Conservation (phyloP, 1,284 basidiomycete genomes). For the Phaffia rhodozyma region DNA sequence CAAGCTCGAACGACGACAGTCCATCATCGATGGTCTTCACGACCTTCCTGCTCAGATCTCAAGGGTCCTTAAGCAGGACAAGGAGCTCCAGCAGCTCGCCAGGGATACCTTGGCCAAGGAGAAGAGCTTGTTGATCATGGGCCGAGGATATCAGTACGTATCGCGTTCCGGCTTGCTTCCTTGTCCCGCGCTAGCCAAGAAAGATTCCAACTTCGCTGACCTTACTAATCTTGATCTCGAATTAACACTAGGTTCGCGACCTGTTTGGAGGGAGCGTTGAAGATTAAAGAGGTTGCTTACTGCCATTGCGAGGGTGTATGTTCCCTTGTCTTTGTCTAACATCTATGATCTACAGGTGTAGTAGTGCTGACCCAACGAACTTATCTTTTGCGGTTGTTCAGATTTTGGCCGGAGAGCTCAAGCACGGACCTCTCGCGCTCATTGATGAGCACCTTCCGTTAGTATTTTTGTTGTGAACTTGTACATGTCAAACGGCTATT, state of each 20-base stretch:
- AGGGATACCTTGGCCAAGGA: conserved; percentile 63
- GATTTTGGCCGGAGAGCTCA: conserved; percentile 95
- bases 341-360: too few relatives aligned
- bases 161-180: conserved; percentile 36
- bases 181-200: background rate
- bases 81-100: conserved; percentile 68
- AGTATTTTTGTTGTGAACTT: conserved; percentile 17
- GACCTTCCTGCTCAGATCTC: conserved; percentile 82
- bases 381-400: conserved; percentile 26
- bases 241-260: conserved; percentile 52
- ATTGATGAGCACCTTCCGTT: conserved; percentile 94
- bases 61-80: conserved; percentile 71
- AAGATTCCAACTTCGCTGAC: background rate
- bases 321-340: conserved; percentile 1
- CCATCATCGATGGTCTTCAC: conserved; percentile 91
- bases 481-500: background rate
- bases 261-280: conserved; percentile 93
- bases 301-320: conserved; percentile 47
- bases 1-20: conserved; percentile 74
- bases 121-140: conserved; percentile 91
- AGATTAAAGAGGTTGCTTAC: conserved; percentile 89
- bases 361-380: background rate
- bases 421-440: conserved; percentile 94
- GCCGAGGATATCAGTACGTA: conserved; percentile 75
- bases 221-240: conserved; percentile 30